Percentiles rank a stretch among this genome's conserved stretches.
These are phyloP conservation scores for Malania oleifera DNA, from an alignment of 164 flowering plant species.

Conservation along the genomic window DNA sequence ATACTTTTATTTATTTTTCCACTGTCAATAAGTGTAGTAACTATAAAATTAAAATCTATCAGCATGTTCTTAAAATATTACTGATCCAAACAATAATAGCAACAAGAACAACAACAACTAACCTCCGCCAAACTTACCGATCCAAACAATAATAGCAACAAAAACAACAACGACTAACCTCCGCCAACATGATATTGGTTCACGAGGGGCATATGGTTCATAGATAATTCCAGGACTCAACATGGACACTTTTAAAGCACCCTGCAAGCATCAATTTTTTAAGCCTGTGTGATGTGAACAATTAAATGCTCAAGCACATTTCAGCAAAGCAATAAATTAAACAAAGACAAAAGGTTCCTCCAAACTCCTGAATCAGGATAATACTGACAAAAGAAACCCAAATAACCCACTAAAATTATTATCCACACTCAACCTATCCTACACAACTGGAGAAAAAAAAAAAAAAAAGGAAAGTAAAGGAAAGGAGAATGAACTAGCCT, in stretches of 20 bases:
- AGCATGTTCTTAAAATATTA: background rate
- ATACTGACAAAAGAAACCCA: too few relatives aligned
- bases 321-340: background rate
- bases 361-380: too few relatives aligned
- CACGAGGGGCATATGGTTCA: constrained; percentile 87
- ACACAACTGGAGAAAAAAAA: too few relatives aligned
- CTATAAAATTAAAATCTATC: background rate
- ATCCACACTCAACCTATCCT: too few relatives aligned
- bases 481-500: too few relatives aligned
- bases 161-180: constrained; percentile 39
- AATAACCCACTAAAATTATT: too few relatives aligned
- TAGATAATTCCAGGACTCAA: constrained; percentile 83
- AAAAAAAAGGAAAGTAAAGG: too few relatives aligned
- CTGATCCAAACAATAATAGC: too few relatives aligned
- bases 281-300: background rate
- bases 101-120: too few relatives aligned
- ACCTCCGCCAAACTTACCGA: too few relatives aligned
- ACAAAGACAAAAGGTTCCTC: background rate
- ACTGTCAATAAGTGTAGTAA: too few relatives aligned
- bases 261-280: constrained; percentile 38
- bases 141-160: background rate
- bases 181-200: constrained; percentile 62
- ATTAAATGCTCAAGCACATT: background rate
- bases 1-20: too few relatives aligned
- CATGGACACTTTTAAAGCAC: constrained; percentile 58